Base-by-base conservation (phyloP, 1,284 basidiomycete species). In the Lignosus rhinocerotis region DNA sequence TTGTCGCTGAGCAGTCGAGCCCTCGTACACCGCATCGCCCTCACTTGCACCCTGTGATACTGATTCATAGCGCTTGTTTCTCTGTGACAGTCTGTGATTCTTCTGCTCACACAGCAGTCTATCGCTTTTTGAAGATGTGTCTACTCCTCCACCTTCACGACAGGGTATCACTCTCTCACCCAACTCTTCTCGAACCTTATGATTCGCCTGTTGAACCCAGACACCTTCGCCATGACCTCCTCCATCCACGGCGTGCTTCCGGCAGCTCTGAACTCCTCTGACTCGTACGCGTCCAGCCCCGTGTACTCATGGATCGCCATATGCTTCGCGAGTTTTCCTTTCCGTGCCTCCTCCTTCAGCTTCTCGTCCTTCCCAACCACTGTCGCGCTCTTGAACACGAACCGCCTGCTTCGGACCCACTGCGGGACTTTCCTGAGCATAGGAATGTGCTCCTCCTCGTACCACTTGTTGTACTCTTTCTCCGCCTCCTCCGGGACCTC, bases 401-500 rank as follows among this genome's bases (percentile, higher is more conserved):
- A 76, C 45, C 74, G 62, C 48, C 75, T 59, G 33, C 66, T 70
- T 59, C 74, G 69, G 53, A 75, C 48, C 74, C 75, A 76, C 38
- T 74, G 74, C 3, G 72, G 71, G 9, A 66, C 60, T 60, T 70
- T 68, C 12, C 69, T 60, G 8, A 76, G 60, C 62, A 74, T 44
- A 33, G 68, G 66, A 36, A 73, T 67, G 55, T 76, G 74, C 60
- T 75, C 75, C 60, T 74, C 74, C 57, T 71, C 66, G 54, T 72
- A 74, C 73, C 70, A 75, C 61, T 67, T 71, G 64, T 79, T 74
- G 59, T 78, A 76, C 19, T 76, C 75, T 2, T 72, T 75, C 48
- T 78, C 77, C 11, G 60, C 60, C 30, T 75, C 74, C 16, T 69
- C 63, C 31, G 66, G 67, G 9, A 75, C 66, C 11, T 73, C 72